Evolutionary conservation across 345 rosid genomes (phyloP), one percentile per base, ranked within the genome.

Genomic region (Capsella bursapastoris): DNA sequence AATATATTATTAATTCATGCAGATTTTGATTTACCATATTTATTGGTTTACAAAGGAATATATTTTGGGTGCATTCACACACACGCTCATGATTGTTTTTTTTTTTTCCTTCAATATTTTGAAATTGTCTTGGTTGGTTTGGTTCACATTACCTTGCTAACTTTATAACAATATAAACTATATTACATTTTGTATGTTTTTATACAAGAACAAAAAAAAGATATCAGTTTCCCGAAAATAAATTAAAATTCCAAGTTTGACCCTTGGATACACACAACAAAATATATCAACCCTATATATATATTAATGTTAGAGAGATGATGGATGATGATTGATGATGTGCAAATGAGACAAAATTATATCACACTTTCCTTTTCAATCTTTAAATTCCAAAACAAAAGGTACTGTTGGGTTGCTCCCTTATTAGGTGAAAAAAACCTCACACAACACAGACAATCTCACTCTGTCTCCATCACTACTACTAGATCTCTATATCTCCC

Each of bases 391-490:
- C 76, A 77, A 73, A 71, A 71, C 77, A 58, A 57, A 78, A 74
- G 43, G 68, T 74, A 82, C 82, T 81, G 86, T 76, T 59, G 68
- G 60, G 77, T 60, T 83, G 92, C 87, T 71, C 86, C 91, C 91
- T 78, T 59, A 72, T 66, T 71, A 72, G 81, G 77, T 78, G 73
- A 71, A 78, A 77, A 16, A 41, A 71, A 9, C 12, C 63, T 41
- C 65, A 77, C 59, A 68, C 59, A 75, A 47, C 81, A 48, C 63
- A 49, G 37, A 66, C 68, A 65, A 50, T 52, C 41, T 68, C 70
- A 52, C 77, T 57, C 55, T 51, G 66, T 71, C 58, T 71, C 71
- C 22, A 38, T 76, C 71, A 40, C 62, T 64, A 43, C 13, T 22
- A 29, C 32, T 29, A 3, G 8, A 2, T 34, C 69, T 61, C 49